Evolutionary conservation across 2,329 filamentous ascomycete genomes (phyloP), one percentile per base, ranked within the genome.

Genomic region (Aureobasidium mangrovei): DNA sequence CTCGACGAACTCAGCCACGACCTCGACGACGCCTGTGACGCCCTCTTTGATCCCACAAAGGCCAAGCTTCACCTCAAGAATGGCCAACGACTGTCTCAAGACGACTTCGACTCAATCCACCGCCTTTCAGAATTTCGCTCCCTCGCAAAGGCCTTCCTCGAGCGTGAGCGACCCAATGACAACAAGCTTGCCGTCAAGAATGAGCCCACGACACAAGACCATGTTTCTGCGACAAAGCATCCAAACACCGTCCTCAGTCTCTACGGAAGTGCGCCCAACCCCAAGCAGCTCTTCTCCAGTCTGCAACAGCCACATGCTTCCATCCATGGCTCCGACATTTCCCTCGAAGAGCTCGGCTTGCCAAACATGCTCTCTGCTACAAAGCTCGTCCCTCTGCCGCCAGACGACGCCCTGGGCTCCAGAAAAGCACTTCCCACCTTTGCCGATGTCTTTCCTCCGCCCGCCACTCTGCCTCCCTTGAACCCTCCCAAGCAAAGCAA

Each of bases 221-320:
- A 27, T 24, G 3, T 28, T 9, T 27, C 31, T 12, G 4, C 38
- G 9, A 32, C 40, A 7, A 24, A 62, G n/a, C 70, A 73, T 47
- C 73, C 78, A 54, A 77, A 74, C 58, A 72, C 82, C 12, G 84
- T 91, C 4, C 74, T 96, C 56, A 91, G 88, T 0, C 74, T 95
- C 1, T 84, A 83, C 60, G 89, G 88, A 53, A 86, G 83, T 60
- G 86, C 86, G 39, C 82, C 84, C 1, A 82, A 83, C 43, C 79
- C 86, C 35, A 85, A 83, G 61, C 86, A 91, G 57, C 74, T 96
- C 3, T 96, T 93, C 67, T 95, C 91, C 3, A 95, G 91, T 68
- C 74, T 95, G 47, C 87, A 86, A 60, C 76, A 79, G 53, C 71
- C 60, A 53, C 38, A 59, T 8, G 45, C 53, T 10, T 57, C 49